These are phyloP conservation scores for Trametes hirsuta DNA, from an alignment of 1,284 basidiomycete species.

Conservation along the genomic window DNA sequence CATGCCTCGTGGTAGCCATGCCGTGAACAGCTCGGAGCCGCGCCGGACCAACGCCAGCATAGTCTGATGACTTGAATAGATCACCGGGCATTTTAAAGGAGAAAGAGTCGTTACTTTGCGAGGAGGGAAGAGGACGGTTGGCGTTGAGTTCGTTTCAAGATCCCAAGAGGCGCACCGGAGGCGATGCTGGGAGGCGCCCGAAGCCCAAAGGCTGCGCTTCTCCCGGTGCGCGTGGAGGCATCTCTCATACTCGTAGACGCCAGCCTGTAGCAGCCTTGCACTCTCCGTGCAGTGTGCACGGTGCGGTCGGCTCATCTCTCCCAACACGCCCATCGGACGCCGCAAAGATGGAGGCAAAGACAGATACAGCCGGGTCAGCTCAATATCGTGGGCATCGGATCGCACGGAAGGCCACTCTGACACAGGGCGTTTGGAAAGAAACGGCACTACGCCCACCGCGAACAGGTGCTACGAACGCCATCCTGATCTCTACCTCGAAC, in stretches of 20 bases:
- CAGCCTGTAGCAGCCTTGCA: neutral
- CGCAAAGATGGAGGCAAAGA: neutral
- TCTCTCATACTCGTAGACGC: too few species aligned
- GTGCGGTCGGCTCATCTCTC: neutral
- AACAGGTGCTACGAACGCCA: conserved; percentile 12
- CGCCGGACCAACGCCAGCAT: neutral
- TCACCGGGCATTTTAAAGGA: too few species aligned
- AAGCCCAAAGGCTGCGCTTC: too few species aligned
- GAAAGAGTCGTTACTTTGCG: too few species aligned
- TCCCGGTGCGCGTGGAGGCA: too few species aligned
- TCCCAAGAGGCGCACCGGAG: neutral
- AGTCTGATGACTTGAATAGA: too few species aligned
- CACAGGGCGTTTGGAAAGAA: neutral
- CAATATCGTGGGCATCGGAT: neutral
- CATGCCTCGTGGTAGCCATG: neutral
- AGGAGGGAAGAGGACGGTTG: too few species aligned
- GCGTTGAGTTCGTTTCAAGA: too few species aligned
- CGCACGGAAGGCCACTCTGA: neutral
- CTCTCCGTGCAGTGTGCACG: neutral
- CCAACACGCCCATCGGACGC: too few species aligned
- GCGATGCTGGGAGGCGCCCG: neutral
- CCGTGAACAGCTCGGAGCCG: conserved; percentile 4
- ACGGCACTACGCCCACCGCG: neutral
- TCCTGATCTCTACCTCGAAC: conserved; percentile 27
- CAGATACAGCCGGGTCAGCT: neutral